Percentiles rank a stretch among this genome's conserved stretches.
These are phyloP conservation scores for Stemphylium beticola DNA, from an alignment of 2,329 filamentous ascomycete species.

Conservation along the genomic window DNA sequence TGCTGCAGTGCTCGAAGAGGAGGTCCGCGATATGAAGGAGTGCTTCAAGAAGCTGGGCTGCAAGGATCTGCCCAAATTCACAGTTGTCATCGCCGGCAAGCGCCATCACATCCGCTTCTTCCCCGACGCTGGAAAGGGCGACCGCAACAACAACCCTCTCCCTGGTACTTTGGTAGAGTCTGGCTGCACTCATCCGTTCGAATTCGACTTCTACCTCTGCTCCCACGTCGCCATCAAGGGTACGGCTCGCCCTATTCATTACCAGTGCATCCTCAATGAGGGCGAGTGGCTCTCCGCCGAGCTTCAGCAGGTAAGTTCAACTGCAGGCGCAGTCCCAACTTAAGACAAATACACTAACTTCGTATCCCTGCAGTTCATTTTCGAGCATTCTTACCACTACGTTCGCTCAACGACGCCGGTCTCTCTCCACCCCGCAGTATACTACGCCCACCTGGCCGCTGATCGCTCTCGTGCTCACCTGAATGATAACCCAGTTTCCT, in stretches of 20 bases:
- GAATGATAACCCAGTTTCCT: slow-evolving; percentile 49
- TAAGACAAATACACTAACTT: no score
- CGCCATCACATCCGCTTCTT: slow-evolving; percentile 91
- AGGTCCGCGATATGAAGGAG: slow-evolving; percentile 73
- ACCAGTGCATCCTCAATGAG: slow-evolving; percentile 88
- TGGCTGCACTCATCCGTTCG: slow-evolving; percentile 88
- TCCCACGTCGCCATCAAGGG: slow-evolving; percentile 86
- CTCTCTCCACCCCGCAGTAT: slow-evolving; percentile 85
- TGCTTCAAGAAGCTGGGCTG: slow-evolving; percentile 56
- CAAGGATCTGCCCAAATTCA: slow-evolving; percentile 67
- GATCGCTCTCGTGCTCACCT: slow-evolving; percentile 81
- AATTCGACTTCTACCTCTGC: slow-evolving; percentile 84
- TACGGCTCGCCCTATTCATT: slow-evolving; percentile 89
- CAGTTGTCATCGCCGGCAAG: slow-evolving; percentile 88
- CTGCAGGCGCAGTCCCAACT: no score
- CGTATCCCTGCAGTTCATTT: slow-evolving; percentile 68
- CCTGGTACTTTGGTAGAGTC: slow-evolving; percentile 87
- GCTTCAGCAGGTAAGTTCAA: slow-evolving; percentile 62
- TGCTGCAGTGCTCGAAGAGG: slow-evolving; percentile 75
- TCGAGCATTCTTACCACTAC: slow-evolving; percentile 94
- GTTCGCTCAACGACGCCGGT: slow-evolving; percentile 91
- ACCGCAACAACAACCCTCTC: slow-evolving; percentile 80
- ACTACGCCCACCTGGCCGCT: slow-evolving; percentile 92
- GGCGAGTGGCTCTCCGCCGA: slow-evolving; percentile 69
- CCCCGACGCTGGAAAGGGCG: slow-evolving; percentile 67